phyloP scores from a whole-genome alignment of 257 asterid species.

The Echites panduratus region DNA sequence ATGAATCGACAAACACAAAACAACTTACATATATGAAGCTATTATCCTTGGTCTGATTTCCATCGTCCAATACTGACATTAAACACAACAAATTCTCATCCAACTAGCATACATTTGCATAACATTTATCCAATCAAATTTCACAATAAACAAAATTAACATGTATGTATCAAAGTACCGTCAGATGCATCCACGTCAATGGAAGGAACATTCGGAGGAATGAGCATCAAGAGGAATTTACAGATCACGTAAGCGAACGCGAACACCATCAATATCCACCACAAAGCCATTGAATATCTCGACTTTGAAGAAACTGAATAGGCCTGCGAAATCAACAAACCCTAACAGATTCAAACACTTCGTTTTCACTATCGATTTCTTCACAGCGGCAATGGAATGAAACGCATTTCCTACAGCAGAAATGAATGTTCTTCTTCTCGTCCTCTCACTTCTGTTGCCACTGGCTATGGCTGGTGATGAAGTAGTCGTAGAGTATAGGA shows the following conservation, averaged over 20 bases:
- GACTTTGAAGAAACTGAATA: not conserved
- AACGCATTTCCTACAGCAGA: not conserved
- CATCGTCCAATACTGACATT: slow-evolving; percentile 76
- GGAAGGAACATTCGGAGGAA: slow-evolving; percentile 88
- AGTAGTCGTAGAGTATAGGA: not conserved
- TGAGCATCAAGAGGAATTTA: slow-evolving; percentile 72
- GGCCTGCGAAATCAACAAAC: not conserved
- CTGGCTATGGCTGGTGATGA: not conserved
- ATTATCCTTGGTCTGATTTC: slow-evolving; percentile 78
- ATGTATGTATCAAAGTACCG: slow-evolving; percentile 28
- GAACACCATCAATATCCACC: slow-evolving; percentile 77
- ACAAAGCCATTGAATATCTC: slow-evolving; percentile 66
- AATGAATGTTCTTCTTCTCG: not conserved
- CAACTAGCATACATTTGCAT: not conserved
- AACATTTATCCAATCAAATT: not conserved
- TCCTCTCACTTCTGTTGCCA: not conserved
- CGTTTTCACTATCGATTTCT: not conserved
- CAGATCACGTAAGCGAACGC: slow-evolving; percentile 79
- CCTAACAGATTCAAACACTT: slow-evolving; percentile 1
- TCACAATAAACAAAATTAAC: not conserved
- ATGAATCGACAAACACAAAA: not conserved
- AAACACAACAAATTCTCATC: slow-evolving; percentile 17
- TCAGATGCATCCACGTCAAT: slow-evolving; percentile 91
- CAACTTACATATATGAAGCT: slow-evolving; percentile 84
- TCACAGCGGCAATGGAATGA: not conserved